Conservation (phyloP, 257 asterid genomes). For the Capsicum chinense region DNA sequence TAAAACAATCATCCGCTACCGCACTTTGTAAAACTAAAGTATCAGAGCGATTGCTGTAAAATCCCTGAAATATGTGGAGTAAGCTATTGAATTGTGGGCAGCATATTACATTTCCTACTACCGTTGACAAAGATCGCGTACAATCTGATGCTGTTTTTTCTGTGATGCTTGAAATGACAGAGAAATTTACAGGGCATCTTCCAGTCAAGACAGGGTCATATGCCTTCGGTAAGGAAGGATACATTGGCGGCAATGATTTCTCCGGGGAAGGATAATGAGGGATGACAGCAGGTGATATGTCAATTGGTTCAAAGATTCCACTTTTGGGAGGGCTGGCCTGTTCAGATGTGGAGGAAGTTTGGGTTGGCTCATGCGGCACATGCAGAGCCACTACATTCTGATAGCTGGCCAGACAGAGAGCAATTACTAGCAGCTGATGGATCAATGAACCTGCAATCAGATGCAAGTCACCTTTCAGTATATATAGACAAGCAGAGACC, state of each 20-base stretch:
- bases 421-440: slow-evolving; percentile 58
- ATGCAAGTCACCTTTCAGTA: slow-evolving; percentile 29
- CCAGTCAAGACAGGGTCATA: slow-evolving; percentile 91
- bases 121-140: slow-evolving; percentile 66
- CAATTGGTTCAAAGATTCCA: slow-evolving; percentile 80
- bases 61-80: slow-evolving; percentile 94
- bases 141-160: slow-evolving; percentile 95
- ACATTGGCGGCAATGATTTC: slow-evolving; percentile 83
- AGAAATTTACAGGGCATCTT: slow-evolving; percentile 88
- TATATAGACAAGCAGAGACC: neutral
- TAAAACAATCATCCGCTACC: slow-evolving; percentile 89
- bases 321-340: slow-evolving; percentile 70
- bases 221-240: slow-evolving; percentile 80
- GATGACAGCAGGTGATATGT: slow-evolving; percentile 83
- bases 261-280: slow-evolving; percentile 72
- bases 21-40: slow-evolving; percentile 72
- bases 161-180: slow-evolving; percentile 71
- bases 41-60: slow-evolving; percentile 64
- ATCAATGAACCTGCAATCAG: slow-evolving; percentile 66
- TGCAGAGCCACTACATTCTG: slow-evolving; percentile 55
- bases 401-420: slow-evolving; percentile 70
- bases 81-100: slow-evolving; percentile 94
- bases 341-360: slow-evolving; percentile 52
- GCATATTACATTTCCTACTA: slow-evolving; percentile 90
- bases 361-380: slow-evolving; percentile 40